A percentile compares a stretch with the other conserved stretches of the same genome.
phyloP scores from a whole-genome alignment of 352 stramenopile species.

The Phytophthora lateralis region DNA sequence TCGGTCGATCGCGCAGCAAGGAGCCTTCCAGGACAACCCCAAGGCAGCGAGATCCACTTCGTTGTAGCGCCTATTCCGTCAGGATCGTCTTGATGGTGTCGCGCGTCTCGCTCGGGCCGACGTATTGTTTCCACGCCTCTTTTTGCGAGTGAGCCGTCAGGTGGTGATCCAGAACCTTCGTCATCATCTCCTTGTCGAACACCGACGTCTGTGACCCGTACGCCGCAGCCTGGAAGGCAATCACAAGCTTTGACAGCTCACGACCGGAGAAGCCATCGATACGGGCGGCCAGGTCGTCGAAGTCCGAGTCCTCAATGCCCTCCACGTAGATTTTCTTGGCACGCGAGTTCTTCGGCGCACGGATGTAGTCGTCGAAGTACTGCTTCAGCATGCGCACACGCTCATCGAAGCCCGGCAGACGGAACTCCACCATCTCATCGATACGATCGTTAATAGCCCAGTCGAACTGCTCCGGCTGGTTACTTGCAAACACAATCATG shows the following conservation, averaged over 20 bases:
- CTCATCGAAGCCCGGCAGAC: constrained; percentile 93
- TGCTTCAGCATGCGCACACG: constrained; percentile 97
- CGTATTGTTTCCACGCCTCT: constrained; percentile 92
- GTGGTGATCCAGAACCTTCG: constrained; percentile 94
- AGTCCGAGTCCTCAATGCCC: constrained; percentile 92
- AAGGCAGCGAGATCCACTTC: constrained; percentile 11
- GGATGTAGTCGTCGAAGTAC: constrained; percentile 98
- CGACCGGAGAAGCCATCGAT: constrained; percentile 98
- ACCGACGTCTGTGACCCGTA: constrained; percentile 95
- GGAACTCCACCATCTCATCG: constrained; percentile 99
- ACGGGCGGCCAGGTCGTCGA: constrained; percentile 91
- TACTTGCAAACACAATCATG: constrained; percentile 99
- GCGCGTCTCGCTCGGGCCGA: constrained; percentile 56
- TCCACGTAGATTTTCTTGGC: constrained; percentile 93
- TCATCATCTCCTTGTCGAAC: constrained; percentile 94
- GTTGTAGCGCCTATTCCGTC: constrained; percentile 45
- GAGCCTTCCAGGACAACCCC: constrained; percentile 4
- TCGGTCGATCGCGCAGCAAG: constrained; percentile 13
- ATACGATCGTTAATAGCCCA: constrained; percentile 99
- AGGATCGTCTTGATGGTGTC: constrained; percentile 57
- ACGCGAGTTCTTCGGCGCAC: constrained; percentile 82
- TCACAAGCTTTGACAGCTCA: constrained; percentile 99
- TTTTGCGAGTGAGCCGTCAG: constrained; percentile 94
- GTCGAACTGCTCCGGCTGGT: constrained; percentile 99
- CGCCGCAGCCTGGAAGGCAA: constrained; percentile 98